Conservation (phyloP, 768 basidiomycete species). For the Hygrocybe coccinea region DNA sequence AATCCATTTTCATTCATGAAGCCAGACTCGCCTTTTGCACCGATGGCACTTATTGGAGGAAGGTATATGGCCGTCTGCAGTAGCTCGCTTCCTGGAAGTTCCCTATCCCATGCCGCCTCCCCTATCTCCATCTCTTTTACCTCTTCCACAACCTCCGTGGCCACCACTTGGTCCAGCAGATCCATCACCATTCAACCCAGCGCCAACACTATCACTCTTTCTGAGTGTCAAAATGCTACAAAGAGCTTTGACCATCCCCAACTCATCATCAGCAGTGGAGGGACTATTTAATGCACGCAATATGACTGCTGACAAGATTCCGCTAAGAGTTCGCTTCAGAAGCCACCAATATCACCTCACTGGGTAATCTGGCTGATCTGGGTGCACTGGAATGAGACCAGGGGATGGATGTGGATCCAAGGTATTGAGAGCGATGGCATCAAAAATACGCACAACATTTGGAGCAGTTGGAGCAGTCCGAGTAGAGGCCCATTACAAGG, state of each 20-base stretch:
- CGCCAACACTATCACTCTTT: neutral
- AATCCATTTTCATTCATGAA: constrained; percentile 1
- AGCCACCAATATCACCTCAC: constrained; percentile 3
- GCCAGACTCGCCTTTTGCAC: neutral
- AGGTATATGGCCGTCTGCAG: neutral
- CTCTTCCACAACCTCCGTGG: neutral
- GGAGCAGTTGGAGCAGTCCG: constrained; percentile 3
- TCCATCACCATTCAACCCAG: constrained; percentile 1
- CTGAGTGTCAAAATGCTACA: neutral
- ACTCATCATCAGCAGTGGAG: constrained; percentile 2
- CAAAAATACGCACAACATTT: constrained; percentile 6
- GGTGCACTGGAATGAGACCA: constrained; percentile 3
- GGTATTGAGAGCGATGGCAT: constrained; percentile 1
- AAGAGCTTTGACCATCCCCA: neutral
- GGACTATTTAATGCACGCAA: constrained; percentile 3
- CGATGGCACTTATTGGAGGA: constrained; percentile 1
- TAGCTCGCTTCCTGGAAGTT: neutral
- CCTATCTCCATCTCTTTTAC: neutral
- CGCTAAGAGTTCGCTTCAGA: constrained; percentile 1
- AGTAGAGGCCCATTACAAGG: constrained; percentile 1
- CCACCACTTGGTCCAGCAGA: constrained; percentile 6
- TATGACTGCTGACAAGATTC: constrained; percentile 6
- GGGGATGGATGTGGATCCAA: neutral
- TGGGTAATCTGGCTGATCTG: constrained; percentile 1
- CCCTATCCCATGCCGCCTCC: neutral